Evolutionary conservation across 257 asterid genomes (phyloP), one percentile per base, ranked within the genome.

Genomic region (Ilex asprella): DNA sequence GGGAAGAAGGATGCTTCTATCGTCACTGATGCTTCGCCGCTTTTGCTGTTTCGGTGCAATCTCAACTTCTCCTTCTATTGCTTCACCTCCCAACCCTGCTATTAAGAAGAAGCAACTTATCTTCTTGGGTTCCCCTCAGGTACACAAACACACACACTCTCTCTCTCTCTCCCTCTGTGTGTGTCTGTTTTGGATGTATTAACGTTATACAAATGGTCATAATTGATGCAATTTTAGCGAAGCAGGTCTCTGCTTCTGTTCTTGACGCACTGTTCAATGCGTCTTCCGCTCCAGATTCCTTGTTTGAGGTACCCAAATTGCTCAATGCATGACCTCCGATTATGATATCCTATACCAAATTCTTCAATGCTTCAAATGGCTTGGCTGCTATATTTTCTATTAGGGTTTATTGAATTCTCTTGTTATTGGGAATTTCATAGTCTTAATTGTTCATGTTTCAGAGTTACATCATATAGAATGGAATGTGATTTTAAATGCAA

Each of bases 81-180:
- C 70, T 44, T 52, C 72, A 21, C 55, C 78, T 29, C 56, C 58
- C 15, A 58, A 53, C 10, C 52, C 74, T 56, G 52, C 75, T 39
- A 64, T 84, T 49, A 77, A 67, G 62, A 90, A 83, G 75, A 87
- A 77, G 58, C 92, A 94, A 57, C 75, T 90, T 56, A 90, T 85
- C 51, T 90, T 87, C 60, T 51, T 87, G 64, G 96, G 96, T 30
- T 83, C 97, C 63, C 97, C 96, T 72, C 92, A 81, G 85, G 96
- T 81, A 50, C 31, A 14, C 32, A 16, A 58, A 29, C 64, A 14
- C 53, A 1, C 58, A 49, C 75, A 68, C 55, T 6, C 12, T 59
- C 49, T 59, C 30, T 44, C 54, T 53, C 55, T 46, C 56, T 16
- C 11, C 47, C 16, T 14, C 1, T 58, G 29, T 55, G 16, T 66